Percentiles rank a stretch among this genome's conserved stretches.
Conservation (phyloP, 257 asterid species). For the Penstemon davidsonii region DNA sequence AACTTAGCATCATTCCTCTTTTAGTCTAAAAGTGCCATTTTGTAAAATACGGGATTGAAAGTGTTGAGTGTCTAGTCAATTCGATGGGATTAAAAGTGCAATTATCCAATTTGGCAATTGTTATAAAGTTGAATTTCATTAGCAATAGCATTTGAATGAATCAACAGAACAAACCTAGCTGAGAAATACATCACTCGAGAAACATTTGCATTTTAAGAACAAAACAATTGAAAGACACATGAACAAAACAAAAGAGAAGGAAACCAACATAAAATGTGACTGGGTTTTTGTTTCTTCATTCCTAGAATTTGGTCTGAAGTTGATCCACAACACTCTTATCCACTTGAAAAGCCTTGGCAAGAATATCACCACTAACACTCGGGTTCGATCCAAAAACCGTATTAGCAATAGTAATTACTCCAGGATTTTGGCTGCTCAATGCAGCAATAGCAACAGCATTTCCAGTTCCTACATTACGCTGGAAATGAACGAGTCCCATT, state of each 20-base stretch:
- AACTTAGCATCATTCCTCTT: constrained; percentile 20
- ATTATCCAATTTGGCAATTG: neutral
- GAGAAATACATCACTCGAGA: constrained; percentile 18
- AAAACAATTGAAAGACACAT: constrained; percentile 5
- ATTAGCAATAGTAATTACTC: constrained; percentile 42
- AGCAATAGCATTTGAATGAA: constrained; percentile 1
- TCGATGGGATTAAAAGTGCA: neutral
- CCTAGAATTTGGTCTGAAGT: constrained; percentile 35
- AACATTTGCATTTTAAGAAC: neutral
- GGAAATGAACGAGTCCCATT: constrained; percentile 41
- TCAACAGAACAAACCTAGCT: neutral
- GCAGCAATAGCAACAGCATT: constrained; percentile 42
- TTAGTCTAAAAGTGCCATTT: neutral
- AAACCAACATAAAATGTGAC: too few relatives aligned
- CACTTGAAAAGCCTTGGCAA: constrained; percentile 46
- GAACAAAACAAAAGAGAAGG: neutral
- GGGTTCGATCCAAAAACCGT: constrained; percentile 22
- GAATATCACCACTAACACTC: constrained; percentile 25
- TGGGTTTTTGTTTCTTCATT: neutral
- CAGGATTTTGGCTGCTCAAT: constrained; percentile 51
- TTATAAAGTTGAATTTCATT: neutral
- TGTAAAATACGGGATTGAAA: too few relatives aligned
- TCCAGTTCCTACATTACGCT: constrained; percentile 31
- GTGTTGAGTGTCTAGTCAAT: too few relatives aligned
- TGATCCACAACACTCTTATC: constrained; percentile 31